Evolutionary conservation across 2,329 filamentous ascomycete species (phyloP).

Genomic region (Aulographum hederae): DNA sequence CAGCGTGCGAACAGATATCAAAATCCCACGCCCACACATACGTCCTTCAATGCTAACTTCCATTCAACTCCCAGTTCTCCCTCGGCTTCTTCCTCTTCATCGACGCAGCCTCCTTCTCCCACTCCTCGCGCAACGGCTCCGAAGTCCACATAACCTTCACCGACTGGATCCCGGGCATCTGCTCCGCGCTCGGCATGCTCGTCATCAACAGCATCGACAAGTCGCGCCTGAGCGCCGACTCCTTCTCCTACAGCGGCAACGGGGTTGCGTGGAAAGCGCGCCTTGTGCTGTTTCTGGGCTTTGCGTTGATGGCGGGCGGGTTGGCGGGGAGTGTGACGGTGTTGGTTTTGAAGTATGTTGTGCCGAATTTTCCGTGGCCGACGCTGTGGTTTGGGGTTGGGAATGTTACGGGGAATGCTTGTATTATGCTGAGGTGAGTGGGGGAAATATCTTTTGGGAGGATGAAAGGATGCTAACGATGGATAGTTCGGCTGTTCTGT

Average conservation of each 20-base stretch:
- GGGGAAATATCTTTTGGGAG: background rate
- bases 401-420: constrained; percentile 44
- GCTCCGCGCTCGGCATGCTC: constrained; percentile 50
- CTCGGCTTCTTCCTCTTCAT: constrained; percentile 53
- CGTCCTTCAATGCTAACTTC: constrained; percentile 2
- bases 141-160: constrained; percentile 48
- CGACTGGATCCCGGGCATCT: constrained; percentile 56
- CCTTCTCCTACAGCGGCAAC: constrained; percentile 44
- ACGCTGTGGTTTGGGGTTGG: constrained; percentile 50
- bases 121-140: constrained; percentile 41
- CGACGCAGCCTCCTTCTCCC: constrained; percentile 46
- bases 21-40: background rate
- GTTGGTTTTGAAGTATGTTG: constrained; percentile 48
- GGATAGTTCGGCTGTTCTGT: constrained; percentile 41
- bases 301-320: constrained; percentile 50
- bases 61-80: constrained; percentile 34
- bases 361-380: constrained; percentile 38
- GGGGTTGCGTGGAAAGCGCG: constrained; percentile 54
- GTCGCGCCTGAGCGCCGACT: constrained; percentile 42
- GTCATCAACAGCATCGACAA: constrained; percentile 59
- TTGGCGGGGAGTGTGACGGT: constrained; percentile 49
- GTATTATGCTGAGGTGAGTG: constrained; percentile 48
- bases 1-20: background rate
- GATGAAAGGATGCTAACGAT: constrained; percentile 9
- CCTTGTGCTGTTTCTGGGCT: constrained; percentile 50